Evolutionary conservation across 2,329 filamentous ascomycete genomes (phyloP), one percentile per base, ranked within the genome.

Genomic region (Calonectria pteridis): DNA sequence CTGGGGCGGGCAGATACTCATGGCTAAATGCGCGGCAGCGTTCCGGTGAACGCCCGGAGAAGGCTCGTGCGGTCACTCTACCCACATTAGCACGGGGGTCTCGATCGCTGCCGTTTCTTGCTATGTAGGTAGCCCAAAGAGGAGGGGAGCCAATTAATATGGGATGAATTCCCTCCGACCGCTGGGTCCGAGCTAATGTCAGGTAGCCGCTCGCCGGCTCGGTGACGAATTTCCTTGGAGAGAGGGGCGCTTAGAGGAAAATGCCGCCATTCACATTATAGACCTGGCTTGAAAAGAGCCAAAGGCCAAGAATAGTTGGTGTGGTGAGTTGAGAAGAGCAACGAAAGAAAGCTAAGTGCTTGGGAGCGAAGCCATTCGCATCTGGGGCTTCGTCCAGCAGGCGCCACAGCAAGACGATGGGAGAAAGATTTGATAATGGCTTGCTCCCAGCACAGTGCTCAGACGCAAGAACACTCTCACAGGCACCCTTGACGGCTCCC

Each of bases 131-230:
- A 40, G 33, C 55, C 55, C 33, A 40, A 62, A 62, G 33, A 62
- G 35, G 49, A 40, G 23, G 33, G 51, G 26, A 26, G 26, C 37
- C 65, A 50, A 67, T 64, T 64, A 33, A 43, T 35, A 62, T 64
- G 59, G 59, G 59, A 64, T 64, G 59, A 64, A 64, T 64, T 64
- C 49, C 40, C 40, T 64, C 59, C 59, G 59, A 49, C 26, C 59
- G 18, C 18, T 43, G 59, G 26, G 40, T 13, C 37, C 40, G 43
- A 64, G 29, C 59, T 49, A 62, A 62, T 9, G 33, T 37, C 33
- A 37, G 16, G 50, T 49, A 46, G 31, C 13, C n/a, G 23, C n/a
- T 62, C 35, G 23, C 33, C 14, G 33, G 13, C 23, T 40, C 14
- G 55, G 23, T 28, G 33, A 40, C 33, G 23, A 40, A 26, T 23